These are phyloP conservation scores for Apiotrichum akiyoshidainum DNA, from an alignment of 1,284 basidiomycete genomes.

Conservation along the genomic window DNA sequence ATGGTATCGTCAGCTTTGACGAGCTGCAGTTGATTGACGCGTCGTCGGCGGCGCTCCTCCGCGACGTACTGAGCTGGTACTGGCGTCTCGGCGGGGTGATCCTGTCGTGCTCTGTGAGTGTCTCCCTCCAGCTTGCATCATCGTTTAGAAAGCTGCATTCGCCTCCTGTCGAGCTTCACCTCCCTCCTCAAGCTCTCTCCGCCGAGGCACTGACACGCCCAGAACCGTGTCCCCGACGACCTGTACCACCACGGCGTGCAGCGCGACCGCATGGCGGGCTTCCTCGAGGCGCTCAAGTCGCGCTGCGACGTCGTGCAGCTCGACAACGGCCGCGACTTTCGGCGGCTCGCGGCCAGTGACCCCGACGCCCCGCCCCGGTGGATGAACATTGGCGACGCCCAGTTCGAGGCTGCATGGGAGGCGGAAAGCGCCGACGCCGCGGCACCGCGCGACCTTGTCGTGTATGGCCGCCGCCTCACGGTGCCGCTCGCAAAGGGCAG, in stretches of 20 bases:
- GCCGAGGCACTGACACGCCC: not conserved
- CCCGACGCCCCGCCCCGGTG: constrained; percentile 22
- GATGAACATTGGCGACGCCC: constrained; percentile 26
- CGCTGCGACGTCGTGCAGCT: constrained; percentile 63
- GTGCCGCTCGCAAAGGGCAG: constrained; percentile 56
- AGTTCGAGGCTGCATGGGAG: constrained; percentile 44
- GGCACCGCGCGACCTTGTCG: constrained; percentile 41
- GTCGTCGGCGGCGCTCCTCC: constrained; percentile 62
- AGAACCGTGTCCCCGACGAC: constrained; percentile 65
- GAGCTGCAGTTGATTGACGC: constrained; percentile 71
- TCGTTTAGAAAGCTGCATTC: not conserved
- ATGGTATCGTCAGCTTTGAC: constrained; percentile 60
- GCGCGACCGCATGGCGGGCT: constrained; percentile 61
- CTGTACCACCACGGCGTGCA: constrained; percentile 69
- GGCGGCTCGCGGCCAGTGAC: constrained; percentile 14
- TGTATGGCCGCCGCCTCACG: constrained; percentile 57
- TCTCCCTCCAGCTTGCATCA: not conserved
- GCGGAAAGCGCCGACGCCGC: not conserved
- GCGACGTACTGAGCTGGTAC: constrained; percentile 70
- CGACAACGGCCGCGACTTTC: constrained; percentile 55
- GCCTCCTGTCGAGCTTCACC: too few relatives aligned
- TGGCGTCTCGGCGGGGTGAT: constrained; percentile 72
- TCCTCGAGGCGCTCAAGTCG: constrained; percentile 62
- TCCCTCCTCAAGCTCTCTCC: too few relatives aligned
- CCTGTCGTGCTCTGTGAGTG: constrained; percentile 53